Percentiles rank a stretch among this genome's conserved stretches.
Evolutionary conservation across 768 basidiomycete species (phyloP).

Genomic region (Termitomyces sp.): DNA sequence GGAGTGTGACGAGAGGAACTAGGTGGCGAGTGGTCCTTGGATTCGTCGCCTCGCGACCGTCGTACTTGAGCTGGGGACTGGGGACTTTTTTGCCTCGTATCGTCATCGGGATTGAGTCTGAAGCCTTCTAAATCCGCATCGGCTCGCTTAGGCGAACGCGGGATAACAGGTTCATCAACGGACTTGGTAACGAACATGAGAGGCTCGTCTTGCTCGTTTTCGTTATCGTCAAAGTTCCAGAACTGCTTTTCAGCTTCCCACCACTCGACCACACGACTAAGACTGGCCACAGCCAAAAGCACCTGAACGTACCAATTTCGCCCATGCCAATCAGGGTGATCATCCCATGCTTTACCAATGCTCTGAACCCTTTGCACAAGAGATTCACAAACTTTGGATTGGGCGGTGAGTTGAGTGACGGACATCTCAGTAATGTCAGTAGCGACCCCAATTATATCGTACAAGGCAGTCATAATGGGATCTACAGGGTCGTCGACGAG

Average conservation of each 20-base stretch:
- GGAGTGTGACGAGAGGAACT: constrained; percentile 26
- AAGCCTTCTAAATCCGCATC: constrained; percentile 41
- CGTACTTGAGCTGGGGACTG: constrained; percentile 48
- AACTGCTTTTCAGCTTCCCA: constrained; percentile 99
- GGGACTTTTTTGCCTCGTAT: constrained; percentile 44
- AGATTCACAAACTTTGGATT: constrained; percentile 80
- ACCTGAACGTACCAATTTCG: constrained; percentile 98
- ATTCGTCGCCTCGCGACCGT: constrained; percentile 55
- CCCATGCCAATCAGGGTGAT: constrained; percentile 97
- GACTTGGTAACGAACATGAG: constrained; percentile 93
- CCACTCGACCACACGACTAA: constrained; percentile 97
- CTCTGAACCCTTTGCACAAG: constrained; percentile 88
- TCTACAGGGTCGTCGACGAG: constrained; percentile 83
- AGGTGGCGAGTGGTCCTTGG: constrained; percentile 41
- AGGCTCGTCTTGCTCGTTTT: constrained; percentile 87
- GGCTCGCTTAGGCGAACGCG: constrained; percentile 31
- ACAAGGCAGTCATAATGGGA: constrained; percentile 86
- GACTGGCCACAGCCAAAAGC: constrained; percentile 90
- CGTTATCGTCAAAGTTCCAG: constrained; percentile 97
- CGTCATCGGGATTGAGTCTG: constrained; percentile 51
- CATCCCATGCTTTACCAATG: constrained; percentile 95
- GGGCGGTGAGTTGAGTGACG: constrained; percentile 77
- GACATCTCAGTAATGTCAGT: constrained; percentile 93
- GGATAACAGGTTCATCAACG: constrained; percentile 48
- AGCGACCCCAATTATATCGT: constrained; percentile 89